Evolutionary conservation across 2,329 filamentous ascomycete genomes (phyloP).

Genomic region (Intubia oerlemansii): DNA sequence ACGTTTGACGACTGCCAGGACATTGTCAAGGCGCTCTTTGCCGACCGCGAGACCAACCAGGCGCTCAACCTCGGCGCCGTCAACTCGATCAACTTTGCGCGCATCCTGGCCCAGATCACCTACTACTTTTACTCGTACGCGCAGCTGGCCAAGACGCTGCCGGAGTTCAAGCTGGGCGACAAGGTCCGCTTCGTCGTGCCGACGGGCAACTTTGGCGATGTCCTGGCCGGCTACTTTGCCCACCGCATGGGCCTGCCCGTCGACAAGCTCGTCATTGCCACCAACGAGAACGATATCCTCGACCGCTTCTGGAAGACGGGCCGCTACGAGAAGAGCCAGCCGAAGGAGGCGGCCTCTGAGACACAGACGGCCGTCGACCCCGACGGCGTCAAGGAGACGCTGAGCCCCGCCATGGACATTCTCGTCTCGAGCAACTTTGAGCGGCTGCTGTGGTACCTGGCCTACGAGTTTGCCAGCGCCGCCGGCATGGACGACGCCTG

Average conservation of each 20-base stretch:
- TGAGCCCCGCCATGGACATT: conserved; percentile 95
- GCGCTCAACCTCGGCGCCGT: conserved; percentile 74
- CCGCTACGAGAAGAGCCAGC: conserved; percentile 67
- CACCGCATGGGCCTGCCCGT: conserved; percentile 36
- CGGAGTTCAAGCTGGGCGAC: conserved; percentile 39
- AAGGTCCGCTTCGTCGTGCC: conserved; percentile 74
- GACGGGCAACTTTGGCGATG: conserved; percentile 87
- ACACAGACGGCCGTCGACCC: conserved; percentile 12
- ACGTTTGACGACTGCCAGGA: conserved; percentile 97
- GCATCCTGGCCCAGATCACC: conserved; percentile 88
- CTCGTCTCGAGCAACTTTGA: conserved; percentile 94
- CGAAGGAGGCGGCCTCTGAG: conserved; percentile 11
- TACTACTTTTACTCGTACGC: conserved; percentile 98
- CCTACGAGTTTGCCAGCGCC: conserved; percentile 38
- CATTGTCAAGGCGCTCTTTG: conserved; percentile 84
- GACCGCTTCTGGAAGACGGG: conserved; percentile 88
- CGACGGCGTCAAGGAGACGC: conserved; percentile 64
- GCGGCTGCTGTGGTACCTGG: conserved; percentile 80
- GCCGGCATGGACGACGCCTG: conserved; percentile 41
- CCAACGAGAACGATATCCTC: conserved; percentile 94
- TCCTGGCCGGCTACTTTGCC: conserved; percentile 84
- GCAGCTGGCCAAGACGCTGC: conserved; percentile 40
- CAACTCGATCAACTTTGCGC: conserved; percentile 91
- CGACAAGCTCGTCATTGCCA: conserved; percentile 71
- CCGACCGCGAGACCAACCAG: conserved; percentile 64